Percentiles rank a stretch among this genome's conserved stretches.
These are phyloP conservation scores for Lipomyces kockii DNA, from an alignment of 805 yeast species.

Conservation along the genomic window DNA sequence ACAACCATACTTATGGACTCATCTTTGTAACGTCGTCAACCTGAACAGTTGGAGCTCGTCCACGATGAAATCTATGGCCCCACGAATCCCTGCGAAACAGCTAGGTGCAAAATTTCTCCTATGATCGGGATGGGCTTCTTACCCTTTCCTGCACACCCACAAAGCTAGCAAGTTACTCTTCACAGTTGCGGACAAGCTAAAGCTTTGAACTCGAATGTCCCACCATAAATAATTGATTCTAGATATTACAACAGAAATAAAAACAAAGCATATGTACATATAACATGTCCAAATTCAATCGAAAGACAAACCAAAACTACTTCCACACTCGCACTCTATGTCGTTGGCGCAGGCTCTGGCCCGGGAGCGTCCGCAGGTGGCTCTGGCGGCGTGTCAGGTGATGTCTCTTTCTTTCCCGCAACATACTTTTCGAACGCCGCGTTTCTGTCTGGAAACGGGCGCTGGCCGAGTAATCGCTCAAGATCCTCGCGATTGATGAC, in stretches of 20 bases:
- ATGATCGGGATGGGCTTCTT: too few species aligned
- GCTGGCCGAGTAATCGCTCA: conserved; percentile 83
- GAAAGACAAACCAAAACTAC: background rate
- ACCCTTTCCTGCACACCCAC: too few species aligned
- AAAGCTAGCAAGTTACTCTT: too few species aligned
- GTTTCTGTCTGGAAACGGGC: conserved; percentile 89
- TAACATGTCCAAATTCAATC: background rate
- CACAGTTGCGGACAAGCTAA: background rate
- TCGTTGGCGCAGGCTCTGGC: conserved; percentile 12
- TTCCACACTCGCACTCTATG: background rate
- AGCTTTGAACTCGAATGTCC: background rate
- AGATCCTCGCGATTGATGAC: conserved; percentile 93
- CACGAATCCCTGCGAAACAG: too few species aligned
- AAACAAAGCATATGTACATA: background rate
- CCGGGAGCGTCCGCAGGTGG: conserved; percentile 10
- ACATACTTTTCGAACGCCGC: conserved; percentile 84
- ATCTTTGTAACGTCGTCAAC: too few species aligned
- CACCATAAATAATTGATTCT: background rate
- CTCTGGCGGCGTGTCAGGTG: conserved; percentile 3
- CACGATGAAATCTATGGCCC: too few species aligned
- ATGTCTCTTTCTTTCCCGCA: conserved; percentile 25
- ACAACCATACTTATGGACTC: too few species aligned
- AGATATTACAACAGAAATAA: conserved; percentile 1
- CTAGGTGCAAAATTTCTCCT: too few species aligned
- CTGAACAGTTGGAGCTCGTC: too few species aligned